phyloP scores from a whole-genome alignment of 2,329 filamentous ascomycete species.

The Dothideomycetes sp. region DNA sequence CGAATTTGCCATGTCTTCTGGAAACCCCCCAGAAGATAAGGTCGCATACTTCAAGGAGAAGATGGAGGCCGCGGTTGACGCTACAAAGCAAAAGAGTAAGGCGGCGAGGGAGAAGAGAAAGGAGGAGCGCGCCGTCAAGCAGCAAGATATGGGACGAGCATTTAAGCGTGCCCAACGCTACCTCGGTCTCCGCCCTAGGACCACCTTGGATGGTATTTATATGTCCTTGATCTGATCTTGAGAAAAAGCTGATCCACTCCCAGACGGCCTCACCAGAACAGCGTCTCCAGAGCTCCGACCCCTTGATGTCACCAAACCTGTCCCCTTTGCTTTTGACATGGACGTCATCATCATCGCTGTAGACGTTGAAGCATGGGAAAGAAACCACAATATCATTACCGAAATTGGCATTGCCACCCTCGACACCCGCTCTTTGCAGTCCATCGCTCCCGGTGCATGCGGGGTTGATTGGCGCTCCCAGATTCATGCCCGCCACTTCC shows the following conservation, averaged over 20 bases:
- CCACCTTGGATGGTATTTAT: background rate
- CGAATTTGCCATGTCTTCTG: slow-evolving; percentile 1
- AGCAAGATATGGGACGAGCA: slow-evolving; percentile 42
- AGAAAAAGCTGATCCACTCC: background rate
- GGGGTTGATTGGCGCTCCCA: slow-evolving; percentile 56
- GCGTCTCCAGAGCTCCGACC: slow-evolving; percentile 6
- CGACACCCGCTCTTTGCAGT: slow-evolving; percentile 53
- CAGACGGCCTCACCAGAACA: background rate
- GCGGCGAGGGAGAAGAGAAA: slow-evolving; percentile 37
- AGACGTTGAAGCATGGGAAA: slow-evolving; percentile 76
- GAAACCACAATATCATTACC: slow-evolving; percentile 54
- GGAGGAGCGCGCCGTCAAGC: slow-evolving; percentile 37
- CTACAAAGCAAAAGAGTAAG: slow-evolving; percentile 40
- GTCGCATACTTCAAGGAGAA: slow-evolving; percentile 42
- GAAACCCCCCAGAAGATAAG: slow-evolving; percentile 17
- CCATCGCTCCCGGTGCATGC: slow-evolving; percentile 46
- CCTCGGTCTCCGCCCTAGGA: slow-evolving; percentile 51
- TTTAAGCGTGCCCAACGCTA: slow-evolving; percentile 58
- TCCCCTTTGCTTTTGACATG: slow-evolving; percentile 37
- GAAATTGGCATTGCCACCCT: slow-evolving; percentile 79
- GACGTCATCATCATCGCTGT: slow-evolving; percentile 62
- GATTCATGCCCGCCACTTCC: slow-evolving; percentile 64
- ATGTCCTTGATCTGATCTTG: too few species aligned
- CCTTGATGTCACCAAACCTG: slow-evolving; percentile 35
- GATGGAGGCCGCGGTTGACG: slow-evolving; percentile 41